phyloP scores from a whole-genome alignment of 2,329 filamentous ascomycete species.

The Ilyonectria destructans region DNA sequence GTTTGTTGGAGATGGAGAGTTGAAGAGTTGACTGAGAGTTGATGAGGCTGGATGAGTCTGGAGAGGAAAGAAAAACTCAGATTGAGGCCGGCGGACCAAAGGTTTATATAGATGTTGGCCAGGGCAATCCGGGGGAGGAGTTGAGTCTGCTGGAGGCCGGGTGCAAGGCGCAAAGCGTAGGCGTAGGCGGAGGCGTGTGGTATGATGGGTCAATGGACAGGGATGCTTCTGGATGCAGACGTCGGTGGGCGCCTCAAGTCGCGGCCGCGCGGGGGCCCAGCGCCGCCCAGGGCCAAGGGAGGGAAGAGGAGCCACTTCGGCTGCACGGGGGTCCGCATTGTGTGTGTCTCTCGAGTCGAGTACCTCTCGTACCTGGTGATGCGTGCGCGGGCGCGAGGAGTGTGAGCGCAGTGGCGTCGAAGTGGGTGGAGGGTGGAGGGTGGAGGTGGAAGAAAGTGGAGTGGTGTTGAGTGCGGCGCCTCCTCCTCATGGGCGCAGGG shows the following conservation, averaged over 20 bases:
- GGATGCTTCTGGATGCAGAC: constrained; percentile 39
- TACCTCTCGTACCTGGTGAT: constrained; percentile 9
- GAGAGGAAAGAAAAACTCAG: constrained; percentile 39
- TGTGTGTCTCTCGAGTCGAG: constrained; percentile 28
- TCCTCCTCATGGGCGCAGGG: constrained; percentile 30
- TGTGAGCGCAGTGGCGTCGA: constrained; percentile 34
- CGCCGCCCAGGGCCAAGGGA: constrained; percentile 37
- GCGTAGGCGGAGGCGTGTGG: constrained; percentile 40
- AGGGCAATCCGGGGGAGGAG: constrained; percentile 39
- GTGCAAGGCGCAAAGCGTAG: constrained; percentile 18
- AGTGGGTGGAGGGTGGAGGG: constrained; percentile 12
- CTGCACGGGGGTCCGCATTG: constrained; percentile 50
- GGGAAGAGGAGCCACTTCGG: constrained; percentile 45
- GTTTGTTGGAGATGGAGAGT: constrained; percentile 30
- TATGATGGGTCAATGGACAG: constrained; percentile 48
- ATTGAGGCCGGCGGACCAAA: constrained; percentile 43
- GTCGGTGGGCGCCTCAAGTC: constrained; percentile 40
- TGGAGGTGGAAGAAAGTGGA: not conserved
- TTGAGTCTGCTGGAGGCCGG: constrained; percentile 25
- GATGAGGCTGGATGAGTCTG: constrained; percentile 51
- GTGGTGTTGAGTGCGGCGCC: constrained; percentile 1
- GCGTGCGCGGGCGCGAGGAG: constrained; percentile 22
- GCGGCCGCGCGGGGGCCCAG: constrained; percentile 44
- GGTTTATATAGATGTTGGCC: constrained; percentile 50
- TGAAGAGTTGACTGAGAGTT: constrained; percentile 43